Percentiles rank a stretch among this genome's conserved stretches.
phyloP scores from a whole-genome alignment of 768 basidiomycete genomes.

The Lentinula boryana region DNA sequence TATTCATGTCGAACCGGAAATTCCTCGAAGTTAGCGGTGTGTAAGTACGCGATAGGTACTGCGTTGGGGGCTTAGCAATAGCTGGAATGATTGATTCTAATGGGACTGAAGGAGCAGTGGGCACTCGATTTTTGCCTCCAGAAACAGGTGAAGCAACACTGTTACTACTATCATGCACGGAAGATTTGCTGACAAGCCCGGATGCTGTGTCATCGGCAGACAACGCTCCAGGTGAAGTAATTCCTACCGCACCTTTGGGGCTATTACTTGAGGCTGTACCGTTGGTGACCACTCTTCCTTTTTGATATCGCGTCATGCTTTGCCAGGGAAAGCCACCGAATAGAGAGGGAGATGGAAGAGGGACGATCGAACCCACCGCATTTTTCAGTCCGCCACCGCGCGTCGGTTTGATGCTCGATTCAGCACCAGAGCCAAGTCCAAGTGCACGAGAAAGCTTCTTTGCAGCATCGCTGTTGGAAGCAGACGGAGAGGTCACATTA shows the following conservation, averaged over 20 bases:
- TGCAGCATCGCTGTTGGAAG: background rate
- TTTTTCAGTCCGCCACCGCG: background rate
- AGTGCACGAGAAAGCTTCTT: slow-evolving; percentile 2
- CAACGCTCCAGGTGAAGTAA: background rate
- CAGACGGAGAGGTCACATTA: background rate
- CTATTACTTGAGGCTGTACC: background rate
- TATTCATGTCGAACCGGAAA: slow-evolving; percentile 60
- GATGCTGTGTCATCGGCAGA: background rate
- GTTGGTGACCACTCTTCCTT: background rate
- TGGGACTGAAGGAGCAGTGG: slow-evolving; percentile 41
- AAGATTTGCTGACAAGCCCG: background rate
- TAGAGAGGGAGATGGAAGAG: slow-evolving; percentile 1
- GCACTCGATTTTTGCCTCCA: slow-evolving; percentile 15
- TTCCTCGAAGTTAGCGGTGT: slow-evolving; percentile 67
- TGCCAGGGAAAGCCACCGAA: slow-evolving; percentile 2
- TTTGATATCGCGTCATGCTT: background rate
- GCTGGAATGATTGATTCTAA: slow-evolving; percentile 81
- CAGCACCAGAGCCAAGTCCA: background rate
- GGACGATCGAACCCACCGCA: background rate
- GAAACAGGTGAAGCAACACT: slow-evolving; percentile 17
- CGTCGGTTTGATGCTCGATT: background rate
- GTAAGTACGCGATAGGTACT: slow-evolving; percentile 67
- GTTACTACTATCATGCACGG: background rate
- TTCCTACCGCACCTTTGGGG: background rate
- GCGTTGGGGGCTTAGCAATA: slow-evolving; percentile 75